Conservation (phyloP, 2,329 filamentous ascomycete species). For the Trichoderma citrinoviride region DNA sequence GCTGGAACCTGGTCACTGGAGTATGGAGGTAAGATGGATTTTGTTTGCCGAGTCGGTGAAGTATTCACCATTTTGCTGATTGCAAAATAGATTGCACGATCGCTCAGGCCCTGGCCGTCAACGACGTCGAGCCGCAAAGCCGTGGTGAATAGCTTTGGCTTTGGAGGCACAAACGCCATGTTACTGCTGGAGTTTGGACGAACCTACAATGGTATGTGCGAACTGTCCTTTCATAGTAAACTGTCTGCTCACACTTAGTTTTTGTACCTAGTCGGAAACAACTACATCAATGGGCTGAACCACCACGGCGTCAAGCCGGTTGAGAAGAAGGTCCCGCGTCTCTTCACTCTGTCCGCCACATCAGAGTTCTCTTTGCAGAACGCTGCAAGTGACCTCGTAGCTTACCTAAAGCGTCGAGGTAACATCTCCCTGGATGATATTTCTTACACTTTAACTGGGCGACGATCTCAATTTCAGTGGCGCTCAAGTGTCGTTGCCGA, state of each 20-base stretch:
- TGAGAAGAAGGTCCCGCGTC: not conserved
- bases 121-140: constrained; percentile 13
- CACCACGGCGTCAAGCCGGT: not conserved
- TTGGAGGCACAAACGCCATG: constrained; percentile 55
- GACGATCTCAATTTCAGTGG: constrained; percentile 6
- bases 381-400: not conserved
- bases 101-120: not conserved
- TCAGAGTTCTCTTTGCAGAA: not conserved
- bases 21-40: not conserved
- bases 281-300: not conserved
- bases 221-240: too few species aligned
- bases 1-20: not conserved
- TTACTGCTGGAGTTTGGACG: constrained; percentile 34
- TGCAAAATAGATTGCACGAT: not conserved
- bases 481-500: not conserved
- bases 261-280: not conserved
- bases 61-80: not conserved
- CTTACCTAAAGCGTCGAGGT: not conserved
- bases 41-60: too few species aligned
- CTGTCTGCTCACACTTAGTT: not conserved
- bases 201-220: not conserved
- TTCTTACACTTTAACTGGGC: not conserved
- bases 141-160: constrained; percentile 55
- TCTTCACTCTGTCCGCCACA: not conserved
- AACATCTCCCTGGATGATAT: not conserved